These are phyloP conservation scores for Cryptococcus wingfieldii DNA, from an alignment of 1,284 basidiomycete species.

Conservation along the genomic window DNA sequence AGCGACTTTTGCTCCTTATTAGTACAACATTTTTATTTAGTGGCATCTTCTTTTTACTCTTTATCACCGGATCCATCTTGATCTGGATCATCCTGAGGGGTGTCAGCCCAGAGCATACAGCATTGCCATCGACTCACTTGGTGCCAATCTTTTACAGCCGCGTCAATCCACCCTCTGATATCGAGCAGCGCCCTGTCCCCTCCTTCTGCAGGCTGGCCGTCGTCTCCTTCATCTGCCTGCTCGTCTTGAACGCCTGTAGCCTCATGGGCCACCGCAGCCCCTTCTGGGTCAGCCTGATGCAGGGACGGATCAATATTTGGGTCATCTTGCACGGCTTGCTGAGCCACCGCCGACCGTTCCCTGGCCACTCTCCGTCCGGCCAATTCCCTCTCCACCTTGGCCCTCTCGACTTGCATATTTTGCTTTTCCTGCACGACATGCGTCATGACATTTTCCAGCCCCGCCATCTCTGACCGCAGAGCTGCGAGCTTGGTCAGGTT, in stretches of 20 bases:
- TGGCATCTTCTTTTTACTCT: too few relatives aligned
- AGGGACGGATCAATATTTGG: too few relatives aligned
- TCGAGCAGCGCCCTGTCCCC: slow-evolving; percentile 39
- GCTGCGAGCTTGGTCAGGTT: slow-evolving; percentile 3
- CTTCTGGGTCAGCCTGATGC: neutral
- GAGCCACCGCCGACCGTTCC: slow-evolving; percentile 3
- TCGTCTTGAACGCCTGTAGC: neutral
- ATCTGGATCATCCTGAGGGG: too few relatives aligned
- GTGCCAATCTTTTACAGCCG: slow-evolving; percentile 36
- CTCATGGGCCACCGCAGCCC: neutral
- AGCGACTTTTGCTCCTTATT: too few relatives aligned
- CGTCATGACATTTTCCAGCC: slow-evolving; percentile 26
- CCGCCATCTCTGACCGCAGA: slow-evolving; percentile 24
- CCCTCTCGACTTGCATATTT: slow-evolving; percentile 20
- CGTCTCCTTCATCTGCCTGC: neutral
- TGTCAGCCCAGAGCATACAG: too few relatives aligned
- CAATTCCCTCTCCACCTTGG: slow-evolving; percentile 28
- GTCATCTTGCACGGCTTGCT: neutral
- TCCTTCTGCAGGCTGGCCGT: neutral
- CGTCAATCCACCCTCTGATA: slow-evolving; percentile 39
- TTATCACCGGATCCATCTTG: too few relatives aligned
- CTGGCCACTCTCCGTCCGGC: slow-evolving; percentile 18
- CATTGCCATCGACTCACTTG: slow-evolving; percentile 22
- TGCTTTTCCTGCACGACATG: slow-evolving; percentile 32
- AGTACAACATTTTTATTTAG: too few relatives aligned